Percentiles rank a stretch among this genome's conserved stretches.
Evolutionary conservation across 192 early-diverging fungal species (phyloP).

Genomic region (Coemansia sp.): DNA sequence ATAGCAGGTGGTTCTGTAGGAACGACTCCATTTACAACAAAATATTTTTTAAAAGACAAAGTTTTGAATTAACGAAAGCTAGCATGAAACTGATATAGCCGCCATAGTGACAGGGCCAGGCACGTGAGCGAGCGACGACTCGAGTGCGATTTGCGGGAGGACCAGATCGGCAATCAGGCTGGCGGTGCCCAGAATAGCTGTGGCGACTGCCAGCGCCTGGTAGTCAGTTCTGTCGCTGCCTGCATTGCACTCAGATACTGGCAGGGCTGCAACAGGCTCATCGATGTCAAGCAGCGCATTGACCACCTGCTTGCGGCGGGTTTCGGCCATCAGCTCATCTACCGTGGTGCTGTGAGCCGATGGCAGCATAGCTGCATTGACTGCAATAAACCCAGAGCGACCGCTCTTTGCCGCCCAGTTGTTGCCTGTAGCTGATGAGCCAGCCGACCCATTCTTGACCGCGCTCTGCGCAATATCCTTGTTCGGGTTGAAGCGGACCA

Average conservation of each 20-base stretch:
- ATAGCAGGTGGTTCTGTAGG: slow-evolving; percentile 50
- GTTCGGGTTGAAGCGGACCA: slow-evolving; percentile 46
- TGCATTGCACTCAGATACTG: not conserved
- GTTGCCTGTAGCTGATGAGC: slow-evolving; percentile 11
- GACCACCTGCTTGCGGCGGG: slow-evolving; percentile 29
- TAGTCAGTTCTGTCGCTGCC: not conserved
- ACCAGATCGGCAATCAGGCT: slow-evolving; percentile 24
- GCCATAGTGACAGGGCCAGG: not conserved
- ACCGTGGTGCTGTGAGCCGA: slow-evolving; percentile 9
- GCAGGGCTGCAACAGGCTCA: not conserved
- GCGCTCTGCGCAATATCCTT: slow-evolving; percentile 41
- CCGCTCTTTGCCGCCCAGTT: slow-evolving; percentile 46
- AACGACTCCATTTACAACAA: slow-evolving; percentile 37
- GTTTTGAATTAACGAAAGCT: not conserved
- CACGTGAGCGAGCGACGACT: slow-evolving; percentile 28
- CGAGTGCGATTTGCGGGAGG: slow-evolving; percentile 32
- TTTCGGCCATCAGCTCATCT: slow-evolving; percentile 22
- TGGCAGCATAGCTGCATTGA: slow-evolving; percentile 36
- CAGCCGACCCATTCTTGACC: slow-evolving; percentile 14
- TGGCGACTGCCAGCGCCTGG: not conserved
- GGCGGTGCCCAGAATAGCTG: slow-evolving; percentile 1
- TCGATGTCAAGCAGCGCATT: slow-evolving; percentile 39
- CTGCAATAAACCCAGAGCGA: slow-evolving; percentile 37
- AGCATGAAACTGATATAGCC: not conserved
- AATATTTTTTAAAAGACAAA: not conserved